A percentile compares a stretch with the other conserved stretches of the same genome.
Evolutionary conservation across 805 yeast genomes (phyloP).

Genomic region (Yarrowia keelungensis): DNA sequence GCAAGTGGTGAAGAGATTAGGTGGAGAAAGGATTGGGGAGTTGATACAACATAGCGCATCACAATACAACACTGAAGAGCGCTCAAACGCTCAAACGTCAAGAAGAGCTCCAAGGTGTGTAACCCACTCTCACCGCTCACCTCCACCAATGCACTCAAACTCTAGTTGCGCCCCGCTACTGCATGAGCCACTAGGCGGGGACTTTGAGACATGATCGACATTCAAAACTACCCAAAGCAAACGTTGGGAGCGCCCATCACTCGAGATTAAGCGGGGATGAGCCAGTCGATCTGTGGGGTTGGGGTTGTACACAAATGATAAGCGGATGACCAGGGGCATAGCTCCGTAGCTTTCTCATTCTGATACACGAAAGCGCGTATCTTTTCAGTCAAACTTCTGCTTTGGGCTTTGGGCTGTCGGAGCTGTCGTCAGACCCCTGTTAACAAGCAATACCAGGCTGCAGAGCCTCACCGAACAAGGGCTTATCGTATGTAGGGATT

Average conservation of each 20-base stretch:
- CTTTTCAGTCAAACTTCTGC: no score
- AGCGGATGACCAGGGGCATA: constrained; percentile 1
- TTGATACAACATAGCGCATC: no score
- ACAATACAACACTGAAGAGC: no score
- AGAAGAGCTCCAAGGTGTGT: background rate
- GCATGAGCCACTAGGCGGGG: constrained; percentile 18
- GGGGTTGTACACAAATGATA: background rate
- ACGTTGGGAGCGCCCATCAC: background rate
- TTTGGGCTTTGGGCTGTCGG: no score
- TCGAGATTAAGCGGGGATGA: constrained; percentile 10
- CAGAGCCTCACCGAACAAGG: constrained; percentile 13
- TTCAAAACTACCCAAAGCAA: constrained; percentile 2
- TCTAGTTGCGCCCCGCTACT: constrained; percentile 5
- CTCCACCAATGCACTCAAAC: constrained; percentile 10
- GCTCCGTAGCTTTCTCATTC: no score
- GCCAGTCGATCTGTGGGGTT: constrained; percentile 24
- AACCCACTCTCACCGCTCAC: background rate
- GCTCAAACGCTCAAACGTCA: background rate
- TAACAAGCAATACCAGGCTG: constrained; percentile 4
- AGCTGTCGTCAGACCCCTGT: constrained; percentile 10
- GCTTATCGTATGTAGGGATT: constrained; percentile 12
- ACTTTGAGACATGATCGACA: constrained; percentile 4
- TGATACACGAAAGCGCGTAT: no score
- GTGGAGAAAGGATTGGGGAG: no score
- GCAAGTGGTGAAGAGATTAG: no score